A percentile compares a stretch with the other conserved stretches of the same genome.
phyloP scores from a whole-genome alignment of 1,284 basidiomycete genomes.

The Pseudozyma thailandica region DNA sequence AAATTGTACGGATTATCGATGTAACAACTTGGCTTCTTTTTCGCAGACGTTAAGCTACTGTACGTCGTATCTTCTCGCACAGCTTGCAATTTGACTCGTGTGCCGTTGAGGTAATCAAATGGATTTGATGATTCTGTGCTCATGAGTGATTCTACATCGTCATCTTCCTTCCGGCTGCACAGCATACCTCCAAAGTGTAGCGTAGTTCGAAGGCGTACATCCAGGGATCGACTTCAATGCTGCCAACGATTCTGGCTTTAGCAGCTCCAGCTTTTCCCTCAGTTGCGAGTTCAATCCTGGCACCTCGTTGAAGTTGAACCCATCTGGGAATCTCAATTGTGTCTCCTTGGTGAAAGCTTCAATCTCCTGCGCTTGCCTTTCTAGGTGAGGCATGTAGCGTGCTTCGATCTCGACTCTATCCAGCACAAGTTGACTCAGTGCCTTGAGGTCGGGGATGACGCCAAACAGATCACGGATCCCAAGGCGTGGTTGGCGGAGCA shows the following conservation, averaged over 20 bases:
- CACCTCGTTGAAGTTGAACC: constrained; percentile 77
- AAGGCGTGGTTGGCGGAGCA: constrained; percentile 77
- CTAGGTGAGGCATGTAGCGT: constrained; percentile 71
- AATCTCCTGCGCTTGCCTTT: constrained; percentile 80
- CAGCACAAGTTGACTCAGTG: constrained; percentile 69
- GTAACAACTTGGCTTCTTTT: not conserved
- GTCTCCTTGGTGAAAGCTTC: constrained; percentile 81
- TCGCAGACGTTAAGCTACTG: not conserved
- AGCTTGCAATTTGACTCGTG: too few relatives aligned
- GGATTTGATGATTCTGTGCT: not conserved
- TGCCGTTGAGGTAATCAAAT: too few relatives aligned
- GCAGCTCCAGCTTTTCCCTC: constrained; percentile 74
- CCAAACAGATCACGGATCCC: constrained; percentile 71
- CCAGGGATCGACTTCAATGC: constrained; percentile 53
- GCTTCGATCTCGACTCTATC: constrained; percentile 41
- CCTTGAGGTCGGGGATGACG: constrained; percentile 74
- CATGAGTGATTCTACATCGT: not conserved
- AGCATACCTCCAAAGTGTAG: constrained; percentile 52
- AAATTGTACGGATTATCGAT: not conserved
- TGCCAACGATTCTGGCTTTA: constrained; percentile 76
- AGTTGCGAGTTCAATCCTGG: constrained; percentile 81
- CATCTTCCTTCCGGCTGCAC: constrained; percentile 5
- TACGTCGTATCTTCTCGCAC: not conserved
- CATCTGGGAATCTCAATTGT: constrained; percentile 75
- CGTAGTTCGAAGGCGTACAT: constrained; percentile 56